These are phyloP conservation scores for Cryptococcus sp. DNA, from an alignment of 1,284 basidiomycete species.

Conservation along the genomic window DNA sequence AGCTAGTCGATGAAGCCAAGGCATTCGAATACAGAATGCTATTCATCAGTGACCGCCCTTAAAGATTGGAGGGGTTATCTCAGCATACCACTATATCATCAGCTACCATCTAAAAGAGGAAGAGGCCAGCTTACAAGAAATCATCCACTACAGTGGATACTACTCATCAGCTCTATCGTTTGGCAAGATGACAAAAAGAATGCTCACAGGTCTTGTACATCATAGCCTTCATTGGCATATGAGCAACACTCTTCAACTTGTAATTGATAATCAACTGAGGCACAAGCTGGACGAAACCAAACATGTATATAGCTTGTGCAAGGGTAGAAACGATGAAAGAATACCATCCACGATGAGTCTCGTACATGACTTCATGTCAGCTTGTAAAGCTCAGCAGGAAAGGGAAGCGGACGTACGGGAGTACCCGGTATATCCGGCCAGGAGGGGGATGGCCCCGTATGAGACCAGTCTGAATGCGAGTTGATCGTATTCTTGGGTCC, in stretches of 20 bases:
- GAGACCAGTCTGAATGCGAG: constrained; percentile 64
- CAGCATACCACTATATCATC: too few species aligned
- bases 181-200: too few species aligned
- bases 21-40: constrained; percentile 90
- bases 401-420: constrained; percentile 51
- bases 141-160: constrained; percentile 68
- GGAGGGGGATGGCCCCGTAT: constrained; percentile 75
- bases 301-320: constrained; percentile 59
- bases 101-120: too few species aligned
- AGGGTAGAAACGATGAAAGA: constrained; percentile 76
- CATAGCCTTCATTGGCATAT: constrained; percentile 53
- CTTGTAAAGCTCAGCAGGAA: neutral
- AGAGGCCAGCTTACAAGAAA: constrained; percentile 60
- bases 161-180: constrained; percentile 7
- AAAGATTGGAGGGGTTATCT: neutral
- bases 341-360: constrained; percentile 87
- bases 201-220: constrained; percentile 75
- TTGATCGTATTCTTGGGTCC: constrained; percentile 82
- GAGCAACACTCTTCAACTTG: constrained; percentile 70
- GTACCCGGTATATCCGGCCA: constrained; percentile 83
- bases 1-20: constrained; percentile 67
- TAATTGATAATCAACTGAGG: constrained; percentile 90
- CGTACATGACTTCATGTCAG: constrained; percentile 13
- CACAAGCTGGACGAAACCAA: constrained; percentile 91
- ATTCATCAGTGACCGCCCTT: constrained; percentile 14